Conservation (phyloP, 2,329 filamentous ascomycete species). For the Curvularia hawaiiensis region DNA sequence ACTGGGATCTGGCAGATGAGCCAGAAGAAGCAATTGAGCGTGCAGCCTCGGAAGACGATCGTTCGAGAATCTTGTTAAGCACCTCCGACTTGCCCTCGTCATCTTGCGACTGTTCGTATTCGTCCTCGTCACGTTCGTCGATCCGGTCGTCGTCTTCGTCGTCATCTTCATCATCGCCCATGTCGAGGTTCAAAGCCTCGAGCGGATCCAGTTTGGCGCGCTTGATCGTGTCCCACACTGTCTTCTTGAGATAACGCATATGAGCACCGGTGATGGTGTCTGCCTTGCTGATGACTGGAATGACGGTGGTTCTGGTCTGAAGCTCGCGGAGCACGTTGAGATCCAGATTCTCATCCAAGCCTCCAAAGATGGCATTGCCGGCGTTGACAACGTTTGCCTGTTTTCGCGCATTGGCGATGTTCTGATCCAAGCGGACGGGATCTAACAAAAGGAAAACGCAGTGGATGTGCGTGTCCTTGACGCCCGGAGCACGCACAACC, state of each 20-base stretch:
- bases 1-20: constrained; percentile 39
- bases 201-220: constrained; percentile 85
- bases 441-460: constrained; percentile 93
- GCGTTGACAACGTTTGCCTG: constrained; percentile 54
- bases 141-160: constrained; percentile 50
- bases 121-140: constrained; percentile 59
- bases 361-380: constrained; percentile 62
- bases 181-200: constrained; percentile 81
- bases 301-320: constrained; percentile 91
- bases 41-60: constrained; percentile 46
- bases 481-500: constrained; percentile 88
- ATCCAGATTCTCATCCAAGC: constrained; percentile 86
- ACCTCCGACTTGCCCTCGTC: constrained; percentile 42
- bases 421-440: constrained; percentile 81
- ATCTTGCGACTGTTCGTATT: constrained; percentile 47
- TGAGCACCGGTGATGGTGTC: constrained; percentile 96
- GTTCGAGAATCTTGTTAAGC: constrained; percentile 46
- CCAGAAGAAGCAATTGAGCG: constrained; percentile 41
- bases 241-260: constrained; percentile 89
- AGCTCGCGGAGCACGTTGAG: constrained; percentile 86
- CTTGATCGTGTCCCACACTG: constrained; percentile 87
- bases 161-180: constrained; percentile 67
- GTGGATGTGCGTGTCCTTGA: constrained; percentile 96
- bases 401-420: constrained; percentile 69
- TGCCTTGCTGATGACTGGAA: constrained; percentile 94